Percentiles rank a stretch among this genome's conserved stretches.
These are phyloP conservation scores for Xylaria sp. DNA, from an alignment of 2,329 filamentous ascomycete species.

Conservation along the genomic window DNA sequence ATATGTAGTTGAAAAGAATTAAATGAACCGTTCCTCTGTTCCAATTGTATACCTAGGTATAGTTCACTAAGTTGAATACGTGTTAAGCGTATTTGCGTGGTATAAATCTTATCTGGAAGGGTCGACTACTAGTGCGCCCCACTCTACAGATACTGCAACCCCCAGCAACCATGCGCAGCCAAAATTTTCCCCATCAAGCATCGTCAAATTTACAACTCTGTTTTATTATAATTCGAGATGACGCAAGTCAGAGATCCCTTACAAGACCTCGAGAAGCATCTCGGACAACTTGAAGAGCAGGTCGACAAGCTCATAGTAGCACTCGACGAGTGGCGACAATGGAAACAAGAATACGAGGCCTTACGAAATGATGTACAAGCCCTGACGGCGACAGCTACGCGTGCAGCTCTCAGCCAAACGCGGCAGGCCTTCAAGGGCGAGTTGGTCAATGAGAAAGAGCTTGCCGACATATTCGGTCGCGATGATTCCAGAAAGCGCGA, in stretches of 20 bases:
- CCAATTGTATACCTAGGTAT: too few relatives aligned
- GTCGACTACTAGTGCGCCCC: not conserved
- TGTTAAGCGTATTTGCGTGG: too few relatives aligned
- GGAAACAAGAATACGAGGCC: conserved; percentile 91
- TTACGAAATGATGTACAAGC: conserved; percentile 82
- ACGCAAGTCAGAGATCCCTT: conserved; percentile 61
- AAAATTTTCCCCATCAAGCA: conserved; percentile 24
- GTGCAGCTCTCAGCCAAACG: conserved; percentile 67
- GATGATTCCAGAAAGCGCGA: conserved; percentile 61
- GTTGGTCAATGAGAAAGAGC: conserved; percentile 69
- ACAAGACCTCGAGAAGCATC: conserved; percentile 78
- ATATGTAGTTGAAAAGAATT: too few relatives aligned
- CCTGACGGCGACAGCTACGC: conserved; percentile 59
- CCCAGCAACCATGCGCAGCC: not conserved
- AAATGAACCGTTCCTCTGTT: too few relatives aligned
- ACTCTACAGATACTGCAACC: not conserved
- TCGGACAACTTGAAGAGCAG: conserved; percentile 78
- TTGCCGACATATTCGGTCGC: conserved; percentile 62
- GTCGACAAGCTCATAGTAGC: conserved; percentile 78
- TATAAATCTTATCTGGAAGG: not conserved
- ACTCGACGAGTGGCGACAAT: conserved; percentile 87
- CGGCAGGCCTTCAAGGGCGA: conserved; percentile 70
- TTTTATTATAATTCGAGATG: conserved; percentile 20
- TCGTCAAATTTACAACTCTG: conserved; percentile 6
- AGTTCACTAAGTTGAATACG: too few relatives aligned